Evolutionary conservation across 169 alveolate species (phyloP).

Genomic region (Plasmodium coatneyi): DNA sequence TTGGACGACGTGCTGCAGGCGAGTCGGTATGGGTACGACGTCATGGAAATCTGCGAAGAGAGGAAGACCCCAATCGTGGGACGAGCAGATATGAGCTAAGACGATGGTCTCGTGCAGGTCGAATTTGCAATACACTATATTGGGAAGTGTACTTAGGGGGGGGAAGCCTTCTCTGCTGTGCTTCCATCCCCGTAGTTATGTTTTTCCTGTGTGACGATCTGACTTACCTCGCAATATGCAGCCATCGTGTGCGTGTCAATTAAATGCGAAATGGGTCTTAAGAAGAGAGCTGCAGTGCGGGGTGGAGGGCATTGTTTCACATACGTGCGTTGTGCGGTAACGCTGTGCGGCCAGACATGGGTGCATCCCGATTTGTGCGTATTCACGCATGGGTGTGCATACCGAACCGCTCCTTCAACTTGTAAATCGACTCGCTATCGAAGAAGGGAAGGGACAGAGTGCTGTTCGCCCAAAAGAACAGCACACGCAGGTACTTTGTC

Average conservation of each 20-base stretch:
- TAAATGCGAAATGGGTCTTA: conserved; percentile 37
- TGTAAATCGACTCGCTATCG: conserved; percentile 10
- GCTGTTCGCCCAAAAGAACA: conserved; percentile 61
- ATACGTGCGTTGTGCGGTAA: not conserved
- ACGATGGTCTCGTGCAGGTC: not conserved
- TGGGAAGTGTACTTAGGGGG: not conserved
- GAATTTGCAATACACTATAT: not conserved
- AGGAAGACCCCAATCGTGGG: not conserved
- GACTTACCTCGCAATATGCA: conserved; percentile 64
- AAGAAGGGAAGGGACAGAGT: conserved; percentile 65
- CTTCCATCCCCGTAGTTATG: not conserved
- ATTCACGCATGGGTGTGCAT: not conserved
- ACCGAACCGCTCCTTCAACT: conserved; percentile 50
- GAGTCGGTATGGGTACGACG: conserved; percentile 23
- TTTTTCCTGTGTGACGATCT: not conserved
- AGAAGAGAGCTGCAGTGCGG: conserved; percentile 9
- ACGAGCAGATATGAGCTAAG: not conserved
- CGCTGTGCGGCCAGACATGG: not conserved
- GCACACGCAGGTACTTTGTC: conserved; percentile 34
- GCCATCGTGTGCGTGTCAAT: conserved; percentile 32
- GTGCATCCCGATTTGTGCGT: not conserved
- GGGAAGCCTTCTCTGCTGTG: not conserved
- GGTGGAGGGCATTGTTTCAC: not conserved
- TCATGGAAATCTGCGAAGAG: conserved; percentile 52
- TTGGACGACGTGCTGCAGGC: conserved; percentile 41